Conservation (phyloP, 768 basidiomycete species). For the Pluteus cervinus region DNA sequence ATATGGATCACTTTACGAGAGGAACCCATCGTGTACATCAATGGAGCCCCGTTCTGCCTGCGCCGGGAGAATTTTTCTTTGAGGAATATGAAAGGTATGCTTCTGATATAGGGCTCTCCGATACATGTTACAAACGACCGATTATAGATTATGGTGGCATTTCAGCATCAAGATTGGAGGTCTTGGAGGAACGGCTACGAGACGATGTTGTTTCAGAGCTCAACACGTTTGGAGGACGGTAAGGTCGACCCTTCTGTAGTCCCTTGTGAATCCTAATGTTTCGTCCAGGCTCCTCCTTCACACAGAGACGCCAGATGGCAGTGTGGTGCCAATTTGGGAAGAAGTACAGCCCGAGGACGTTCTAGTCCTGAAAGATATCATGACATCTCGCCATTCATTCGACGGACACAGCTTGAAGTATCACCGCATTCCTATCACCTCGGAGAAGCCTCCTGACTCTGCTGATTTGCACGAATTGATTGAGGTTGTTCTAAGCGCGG, state of each 20-base stretch:
- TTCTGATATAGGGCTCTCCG: neutral
- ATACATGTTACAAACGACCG: neutral
- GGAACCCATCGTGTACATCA: slow-evolving; percentile 88
- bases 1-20: slow-evolving; percentile 94
- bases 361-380: slow-evolving; percentile 81
- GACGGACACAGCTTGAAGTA: slow-evolving; percentile 67
- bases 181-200: slow-evolving; percentile 83
- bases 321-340: slow-evolving; percentile 94
- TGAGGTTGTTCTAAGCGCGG: slow-evolving; percentile 66
- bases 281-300: slow-evolving; percentile 71
- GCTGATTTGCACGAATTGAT: slow-evolving; percentile 72
- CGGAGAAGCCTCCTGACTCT: slow-evolving; percentile 77
- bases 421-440: slow-evolving; percentile 86
- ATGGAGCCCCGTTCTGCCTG: slow-evolving; percentile 88
- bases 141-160: slow-evolving; percentile 88
- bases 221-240: slow-evolving; percentile 79
- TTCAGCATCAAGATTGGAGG: slow-evolving; percentile 81
- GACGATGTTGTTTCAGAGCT: slow-evolving; percentile 86
- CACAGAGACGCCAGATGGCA: slow-evolving; percentile 80
- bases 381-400: slow-evolving; percentile 49
- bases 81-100: slow-evolving; percentile 86
- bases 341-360: slow-evolving; percentile 70
- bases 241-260: slow-evolving; percentile 10
- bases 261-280: neutral
- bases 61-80: slow-evolving; percentile 81